These are phyloP conservation scores for Steccherinum ochraceum DNA, from an alignment of 768 basidiomycete species.

Conservation along the genomic window DNA sequence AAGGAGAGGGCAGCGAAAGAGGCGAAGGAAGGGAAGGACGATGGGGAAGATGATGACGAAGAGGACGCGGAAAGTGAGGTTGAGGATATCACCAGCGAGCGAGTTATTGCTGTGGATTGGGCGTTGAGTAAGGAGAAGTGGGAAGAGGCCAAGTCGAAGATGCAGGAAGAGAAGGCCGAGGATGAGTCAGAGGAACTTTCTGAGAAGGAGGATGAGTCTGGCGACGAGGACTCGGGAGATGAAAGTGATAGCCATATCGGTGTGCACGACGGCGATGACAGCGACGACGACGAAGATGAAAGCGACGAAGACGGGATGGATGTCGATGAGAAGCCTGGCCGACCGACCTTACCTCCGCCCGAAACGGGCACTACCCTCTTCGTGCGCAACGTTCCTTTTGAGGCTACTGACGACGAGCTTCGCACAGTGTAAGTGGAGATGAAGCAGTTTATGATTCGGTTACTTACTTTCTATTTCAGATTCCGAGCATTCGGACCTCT, in stretches of 20 bases:
- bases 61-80: slow-evolving; percentile 22
- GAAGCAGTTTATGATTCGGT: no score
- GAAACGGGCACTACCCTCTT: slow-evolving; percentile 91
- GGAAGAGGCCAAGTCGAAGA: slow-evolving; percentile 69
- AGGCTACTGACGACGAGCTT: slow-evolving; percentile 90
- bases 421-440: slow-evolving; percentile 65
- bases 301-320: slow-evolving; percentile 21
- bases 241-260: slow-evolving; percentile 34
- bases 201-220: slow-evolving; percentile 29
- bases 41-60: slow-evolving; percentile 23
- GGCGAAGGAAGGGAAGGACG: slow-evolving; percentile 16
- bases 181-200: slow-evolving; percentile 29
- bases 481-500: slow-evolving; percentile 91
- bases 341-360: slow-evolving; percentile 72
- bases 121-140: slow-evolving; percentile 91
- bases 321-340: slow-evolving; percentile 38
- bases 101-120: slow-evolving; percentile 92
- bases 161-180: slow-evolving; percentile 27
- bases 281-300: slow-evolving; percentile 28
- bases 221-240: slow-evolving; percentile 17
- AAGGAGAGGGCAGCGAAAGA: slow-evolving; percentile 17
- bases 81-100: slow-evolving; percentile 29
- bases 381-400: slow-evolving; percentile 88
- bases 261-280: slow-evolving; percentile 34
- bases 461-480: slow-evolving; percentile 31